Base-by-base conservation (phyloP, 2,329 filamentous ascomycete genomes). In the Arthrinium puccinioides region DNA sequence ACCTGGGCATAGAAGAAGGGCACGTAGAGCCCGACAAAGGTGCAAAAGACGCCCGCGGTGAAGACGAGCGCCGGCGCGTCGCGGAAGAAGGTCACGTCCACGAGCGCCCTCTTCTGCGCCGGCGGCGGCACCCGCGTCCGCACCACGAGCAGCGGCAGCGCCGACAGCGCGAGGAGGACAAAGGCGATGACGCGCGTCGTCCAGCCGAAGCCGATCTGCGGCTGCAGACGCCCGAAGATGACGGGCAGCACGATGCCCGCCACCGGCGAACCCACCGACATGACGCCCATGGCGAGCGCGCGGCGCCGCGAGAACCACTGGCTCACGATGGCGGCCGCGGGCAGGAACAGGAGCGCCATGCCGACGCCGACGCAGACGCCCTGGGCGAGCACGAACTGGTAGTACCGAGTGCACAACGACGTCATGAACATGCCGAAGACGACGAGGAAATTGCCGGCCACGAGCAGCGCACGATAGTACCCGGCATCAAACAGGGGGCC, bases 351-450 rank as follows among this genome's bases (percentile, higher is more conserved):
- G 23, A 47, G 48, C 2, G 55, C 57, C 16, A 45, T 48, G 19
- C 61, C 62, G 8, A 74, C 39, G 5, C 72, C 71, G 32, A 72
- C 55, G 40, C 64, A 67, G 28, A 76, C 41, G 16, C 67, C 71
- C 45, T 76, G 71, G 0, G 67, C 61, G 15, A 76, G 61, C 32
- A 74, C 63, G 11, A 74, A 46, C 34, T 76, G 70, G 64, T 67
- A 75, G 50, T 68, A 71, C 38, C 64, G 45, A 1, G 54, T 56
- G 39, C 64, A 66, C 9, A 75, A 51, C 46, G 67, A 71, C 29
- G 65, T 68, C 63, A 72, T 70, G 64, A 75, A 72, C 38, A 70
- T 60, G 9, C 70, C 68, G 34, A 75, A 63, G n/a, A 70, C 62
- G 2, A 72, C 55, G 38, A 69, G 53, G 37, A 69, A 49, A 20